A percentile compares a stretch with the other conserved stretches of the same genome.
phyloP scores from a whole-genome alignment of 768 basidiomycete genomes.

The Lenzites betulinus region DNA sequence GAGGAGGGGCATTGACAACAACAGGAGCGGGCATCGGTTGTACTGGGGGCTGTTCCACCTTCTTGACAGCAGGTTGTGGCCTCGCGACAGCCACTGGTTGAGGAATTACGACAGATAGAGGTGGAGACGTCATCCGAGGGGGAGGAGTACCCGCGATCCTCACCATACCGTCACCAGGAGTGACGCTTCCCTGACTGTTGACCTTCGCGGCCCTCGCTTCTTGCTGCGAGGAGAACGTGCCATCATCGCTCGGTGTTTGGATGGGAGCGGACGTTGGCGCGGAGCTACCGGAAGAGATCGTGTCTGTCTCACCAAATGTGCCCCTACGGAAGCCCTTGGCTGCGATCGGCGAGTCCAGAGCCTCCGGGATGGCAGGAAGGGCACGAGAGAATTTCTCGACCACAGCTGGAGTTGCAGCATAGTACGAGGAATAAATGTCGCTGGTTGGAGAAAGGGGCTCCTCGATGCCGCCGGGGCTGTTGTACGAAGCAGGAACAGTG shows the following conservation, averaged over 20 bases:
- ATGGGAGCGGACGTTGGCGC: slow-evolving; percentile 17
- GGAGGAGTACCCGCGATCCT: slow-evolving; percentile 8
- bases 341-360: slow-evolving; percentile 10
- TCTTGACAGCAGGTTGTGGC: neutral
- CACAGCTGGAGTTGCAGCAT: slow-evolving; percentile 9
- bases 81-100: neutral
- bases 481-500: neutral
- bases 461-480: slow-evolving; percentile 5
- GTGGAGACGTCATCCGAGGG: slow-evolving; percentile 19
- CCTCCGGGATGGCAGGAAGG: slow-evolving; percentile 21
- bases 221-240: slow-evolving; percentile 3
- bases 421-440: slow-evolving; percentile 19
- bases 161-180: slow-evolving; percentile 4
- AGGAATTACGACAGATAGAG: slow-evolving; percentile 22
- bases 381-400: slow-evolving; percentile 9
- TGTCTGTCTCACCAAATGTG: slow-evolving; percentile 15
- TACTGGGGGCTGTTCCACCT: slow-evolving; percentile 13
- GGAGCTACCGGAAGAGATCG: slow-evolving; percentile 1
- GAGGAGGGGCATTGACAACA: slow-evolving; percentile 23
- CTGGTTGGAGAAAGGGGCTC: slow-evolving; percentile 21
- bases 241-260: slow-evolving; percentile 14
- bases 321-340: slow-evolving; percentile 3
- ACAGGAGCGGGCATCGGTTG: slow-evolving; percentile 16
- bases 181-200: neutral
- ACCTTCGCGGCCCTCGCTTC: neutral